Evolutionary conservation across 2,329 filamentous ascomycete species (phyloP).

Genomic region (Hypoxylon sp.): DNA sequence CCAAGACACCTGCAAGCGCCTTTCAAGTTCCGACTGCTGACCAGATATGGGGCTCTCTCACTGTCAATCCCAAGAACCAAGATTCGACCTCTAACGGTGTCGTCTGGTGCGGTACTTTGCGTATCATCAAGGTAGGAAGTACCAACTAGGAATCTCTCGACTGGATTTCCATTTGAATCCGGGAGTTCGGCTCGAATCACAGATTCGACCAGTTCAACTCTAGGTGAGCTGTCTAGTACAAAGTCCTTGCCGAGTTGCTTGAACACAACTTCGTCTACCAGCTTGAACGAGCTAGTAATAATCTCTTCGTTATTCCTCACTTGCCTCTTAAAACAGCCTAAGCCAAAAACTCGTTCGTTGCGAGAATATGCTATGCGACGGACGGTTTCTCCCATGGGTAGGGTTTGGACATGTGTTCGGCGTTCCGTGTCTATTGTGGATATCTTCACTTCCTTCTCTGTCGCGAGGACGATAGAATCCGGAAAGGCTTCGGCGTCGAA

Average conservation of each 20-base stretch:
- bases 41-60: slow-evolving; percentile 79
- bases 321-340: slow-evolving; percentile 86
- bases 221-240: slow-evolving; percentile 65
- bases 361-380: slow-evolving; percentile 89
- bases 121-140: slow-evolving; percentile 82
- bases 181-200: slow-evolving; percentile 83
- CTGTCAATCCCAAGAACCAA: slow-evolving; percentile 86
- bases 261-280: slow-evolving; percentile 93
- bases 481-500: slow-evolving; percentile 89
- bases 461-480: slow-evolving; percentile 84
- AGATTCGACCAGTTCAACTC: slow-evolving; percentile 84
- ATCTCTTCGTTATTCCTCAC: slow-evolving; percentile 80
- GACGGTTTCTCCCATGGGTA: slow-evolving; percentile 85
- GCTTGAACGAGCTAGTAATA: slow-evolving; percentile 83
- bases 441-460: slow-evolving; percentile 81
- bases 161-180: slow-evolving; percentile 67
- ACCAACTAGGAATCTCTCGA: slow-evolving; percentile 91
- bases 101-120: slow-evolving; percentile 58
- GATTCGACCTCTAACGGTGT: slow-evolving; percentile 80
- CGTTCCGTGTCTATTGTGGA: slow-evolving; percentile 86
- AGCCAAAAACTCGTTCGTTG: slow-evolving; percentile 82
- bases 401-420: slow-evolving; percentile 87
- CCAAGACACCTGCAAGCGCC: slow-evolving; percentile 86
- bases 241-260: slow-evolving; percentile 80
- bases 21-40: slow-evolving; percentile 78